Conservation (phyloP, 768 basidiomycete species). For the Russula brevipes region DNA sequence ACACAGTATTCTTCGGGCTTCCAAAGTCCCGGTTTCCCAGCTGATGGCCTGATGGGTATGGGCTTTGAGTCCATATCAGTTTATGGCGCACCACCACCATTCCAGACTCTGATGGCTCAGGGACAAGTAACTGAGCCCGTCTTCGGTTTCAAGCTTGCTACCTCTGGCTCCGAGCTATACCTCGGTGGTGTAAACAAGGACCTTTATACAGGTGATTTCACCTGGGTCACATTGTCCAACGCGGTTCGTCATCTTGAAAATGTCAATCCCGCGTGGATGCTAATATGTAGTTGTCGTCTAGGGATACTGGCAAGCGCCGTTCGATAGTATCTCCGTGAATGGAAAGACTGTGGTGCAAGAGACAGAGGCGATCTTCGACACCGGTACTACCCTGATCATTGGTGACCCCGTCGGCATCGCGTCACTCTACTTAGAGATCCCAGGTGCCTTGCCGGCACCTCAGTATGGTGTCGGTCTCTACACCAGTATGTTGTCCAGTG, state of each 20-base stretch:
- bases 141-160: slow-evolving; percentile 47
- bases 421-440: slow-evolving; percentile 10
- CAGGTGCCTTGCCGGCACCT: neutral
- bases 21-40: slow-evolving; percentile 26
- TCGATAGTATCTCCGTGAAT: slow-evolving; percentile 14
- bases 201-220: neutral
- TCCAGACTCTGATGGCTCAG: slow-evolving; percentile 41
- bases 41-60: slow-evolving; percentile 45
- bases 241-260: slow-evolving; percentile 1
- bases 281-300: neutral
- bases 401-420: slow-evolving; percentile 14
- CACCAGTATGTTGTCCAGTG: neutral
- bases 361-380: slow-evolving; percentile 23
- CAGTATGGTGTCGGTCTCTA: neutral
- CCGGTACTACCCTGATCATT: slow-evolving; percentile 26
- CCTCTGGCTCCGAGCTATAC: slow-evolving; percentile 28
- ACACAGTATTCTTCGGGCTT: slow-evolving; percentile 36
- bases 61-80: slow-evolving; percentile 30
- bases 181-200: slow-evolving; percentile 8
- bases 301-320: slow-evolving; percentile 25
- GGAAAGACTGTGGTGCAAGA: neutral
- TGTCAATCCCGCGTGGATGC: neutral
- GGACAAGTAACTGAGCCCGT: slow-evolving; percentile 32
- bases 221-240: neutral
- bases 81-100: slow-evolving; percentile 27